Conservation (phyloP, 306 rosid genomes). For the Vachellia pachyceras region DNA sequence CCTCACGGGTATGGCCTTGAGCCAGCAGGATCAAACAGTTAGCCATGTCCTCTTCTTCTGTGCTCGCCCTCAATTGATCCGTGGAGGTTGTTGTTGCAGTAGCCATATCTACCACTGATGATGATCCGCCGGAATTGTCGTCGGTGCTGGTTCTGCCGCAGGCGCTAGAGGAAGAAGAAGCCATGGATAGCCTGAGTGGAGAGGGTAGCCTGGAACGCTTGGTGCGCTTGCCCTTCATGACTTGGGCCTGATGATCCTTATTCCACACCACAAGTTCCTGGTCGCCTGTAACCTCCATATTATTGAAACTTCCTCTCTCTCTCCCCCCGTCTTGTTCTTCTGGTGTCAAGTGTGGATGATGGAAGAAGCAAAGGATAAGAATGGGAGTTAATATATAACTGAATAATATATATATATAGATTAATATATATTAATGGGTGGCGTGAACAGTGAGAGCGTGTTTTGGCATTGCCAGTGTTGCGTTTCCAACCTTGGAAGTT, state of each 20-base stretch:
- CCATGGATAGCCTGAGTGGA: constrained; percentile 49
- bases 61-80: constrained; percentile 15
- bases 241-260: constrained; percentile 40
- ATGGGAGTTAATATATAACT: constrained; percentile 29
- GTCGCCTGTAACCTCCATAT: constrained; percentile 44
- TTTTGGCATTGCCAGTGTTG: constrained; percentile 54
- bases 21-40: constrained; percentile 85
- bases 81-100: constrained; percentile 19
- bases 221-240: constrained; percentile 74
- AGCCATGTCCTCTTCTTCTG: constrained; percentile 71
- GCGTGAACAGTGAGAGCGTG: constrained; percentile 46
- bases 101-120: constrained; percentile 4
- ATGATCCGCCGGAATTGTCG: constrained; percentile 32
- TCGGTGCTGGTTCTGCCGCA: constrained; percentile 15
- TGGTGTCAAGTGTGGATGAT: not conserved
- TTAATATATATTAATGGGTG: constrained; percentile 26
- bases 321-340: not conserved
- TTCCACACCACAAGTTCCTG: not conserved
- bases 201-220: constrained; percentile 68
- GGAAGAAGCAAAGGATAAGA: constrained; percentile 19
- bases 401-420: not conserved
- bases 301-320: not conserved
- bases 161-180: constrained; percentile 47
- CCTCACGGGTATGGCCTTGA: constrained; percentile 42
- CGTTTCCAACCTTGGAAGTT: constrained; percentile 70